Evolutionary conservation across 2,329 filamentous ascomycete genomes (phyloP), one percentile per base, ranked within the genome.

Genomic region (Alternaria ventricosa): DNA sequence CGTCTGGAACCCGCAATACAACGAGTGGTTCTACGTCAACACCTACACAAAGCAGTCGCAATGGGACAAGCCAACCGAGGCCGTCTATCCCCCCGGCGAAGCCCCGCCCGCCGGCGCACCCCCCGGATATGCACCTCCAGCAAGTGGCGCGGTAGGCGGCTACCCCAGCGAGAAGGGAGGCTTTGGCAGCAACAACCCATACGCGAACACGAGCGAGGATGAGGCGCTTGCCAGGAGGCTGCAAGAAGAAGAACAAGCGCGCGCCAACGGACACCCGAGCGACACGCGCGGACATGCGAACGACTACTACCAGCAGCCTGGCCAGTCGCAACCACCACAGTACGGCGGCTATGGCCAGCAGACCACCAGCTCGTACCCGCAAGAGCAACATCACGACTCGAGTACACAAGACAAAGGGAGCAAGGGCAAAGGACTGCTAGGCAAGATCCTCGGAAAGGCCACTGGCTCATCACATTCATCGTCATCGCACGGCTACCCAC

Each of bases 21-120:
- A 90, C 75, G 91, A 96, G 86, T 97, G 92, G 90, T 97, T 96
- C 87, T 97, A 92, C 83, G 92, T 97, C 64, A 96, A 97, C 83
- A 88, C 92, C 65, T 88, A 90, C 80, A 97, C 94, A 68, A 96
- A 96, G 75, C 87, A 91, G 77, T 97, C 94, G 6, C 92, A 95
- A 86, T 97, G 94, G 94, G 92, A 97, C 5, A 90, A 88, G 71
- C 94, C 94, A 18, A 92, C 89, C 41, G 86, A 86, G 57, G 90
- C 92, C 46, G 88, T 89, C 56, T 87, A 87, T 68, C 84, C 87
- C 15, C 80, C 85, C 8, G 79, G 77, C 27, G 71, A 80, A 58
- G 73, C 78, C 51, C 76, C 80, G 41, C 82, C 90, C 12, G 79
- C 84, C 6, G 91, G 88, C 41, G 85, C 90, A 4, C 92, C 92